Evolutionary conservation across 768 basidiomycete species (phyloP).

Genomic region (Rhodosporidiobolus odoratus): DNA sequence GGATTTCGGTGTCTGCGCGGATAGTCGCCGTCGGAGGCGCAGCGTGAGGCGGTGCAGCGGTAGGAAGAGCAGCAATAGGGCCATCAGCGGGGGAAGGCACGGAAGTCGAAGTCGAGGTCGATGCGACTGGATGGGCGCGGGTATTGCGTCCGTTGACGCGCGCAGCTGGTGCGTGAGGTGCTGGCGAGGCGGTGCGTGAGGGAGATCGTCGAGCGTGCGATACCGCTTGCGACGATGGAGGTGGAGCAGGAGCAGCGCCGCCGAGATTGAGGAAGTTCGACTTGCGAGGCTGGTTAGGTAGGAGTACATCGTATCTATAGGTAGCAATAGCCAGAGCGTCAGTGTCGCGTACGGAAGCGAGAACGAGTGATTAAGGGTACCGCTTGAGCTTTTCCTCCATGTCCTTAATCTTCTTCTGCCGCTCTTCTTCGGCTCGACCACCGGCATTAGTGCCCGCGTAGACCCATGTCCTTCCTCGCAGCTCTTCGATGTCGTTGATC

Average conservation of each 20-base stretch:
- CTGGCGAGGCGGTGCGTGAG: background rate
- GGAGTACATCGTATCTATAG: constrained; percentile 30
- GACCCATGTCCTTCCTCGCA: constrained; percentile 21
- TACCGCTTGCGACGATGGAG: background rate
- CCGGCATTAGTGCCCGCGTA: constrained; percentile 19
- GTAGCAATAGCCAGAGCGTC: background rate
- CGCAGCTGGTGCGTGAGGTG: background rate
- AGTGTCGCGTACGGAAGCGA: background rate
- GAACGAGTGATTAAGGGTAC: background rate
- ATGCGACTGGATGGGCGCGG: background rate
- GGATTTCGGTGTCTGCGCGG: background rate
- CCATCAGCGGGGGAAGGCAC: background rate
- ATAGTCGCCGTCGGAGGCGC: background rate
- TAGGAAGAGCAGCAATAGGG: too few species aligned
- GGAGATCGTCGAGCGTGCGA: background rate
- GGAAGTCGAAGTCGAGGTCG: background rate
- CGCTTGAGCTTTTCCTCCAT: constrained; percentile 19
- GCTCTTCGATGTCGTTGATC: constrained; percentile 32
- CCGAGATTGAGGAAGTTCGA: constrained; percentile 32
- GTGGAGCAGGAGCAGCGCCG: background rate
- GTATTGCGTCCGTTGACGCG: background rate
- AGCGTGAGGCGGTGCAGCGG: background rate
- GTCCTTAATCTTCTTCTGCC: constrained; percentile 17
- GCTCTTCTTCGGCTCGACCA: constrained; percentile 15
- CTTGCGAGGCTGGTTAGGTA: constrained; percentile 39